Conservation (phyloP, 139 green algal species). For the Tetradesmus lagerheimii region DNA sequence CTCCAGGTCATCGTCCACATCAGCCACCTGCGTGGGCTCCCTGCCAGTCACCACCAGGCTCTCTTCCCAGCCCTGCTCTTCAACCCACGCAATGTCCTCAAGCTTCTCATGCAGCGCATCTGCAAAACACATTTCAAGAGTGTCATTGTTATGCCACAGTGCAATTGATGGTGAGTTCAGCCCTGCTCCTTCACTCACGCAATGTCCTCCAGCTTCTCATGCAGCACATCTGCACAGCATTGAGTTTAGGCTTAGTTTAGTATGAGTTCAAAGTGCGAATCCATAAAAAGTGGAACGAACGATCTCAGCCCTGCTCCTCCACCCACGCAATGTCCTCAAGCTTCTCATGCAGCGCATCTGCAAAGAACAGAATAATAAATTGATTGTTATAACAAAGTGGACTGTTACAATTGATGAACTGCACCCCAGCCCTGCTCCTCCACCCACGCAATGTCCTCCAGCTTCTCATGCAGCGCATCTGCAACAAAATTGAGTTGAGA, state of each 20-base stretch:
- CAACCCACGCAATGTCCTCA: constrained; percentile 90
- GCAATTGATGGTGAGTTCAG: constrained; percentile 65
- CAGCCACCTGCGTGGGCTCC: constrained; percentile 47
- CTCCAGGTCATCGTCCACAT: constrained; percentile 91
- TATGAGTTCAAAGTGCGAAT: too few species aligned
- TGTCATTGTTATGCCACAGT: constrained; percentile 61
- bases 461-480: constrained; percentile 87
- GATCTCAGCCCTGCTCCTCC: constrained; percentile 52
- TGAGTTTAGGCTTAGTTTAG: too few species aligned
- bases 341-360: constrained; percentile 84
- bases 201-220: constrained; percentile 93
- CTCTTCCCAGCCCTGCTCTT: constrained; percentile 64
- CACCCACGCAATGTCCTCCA: constrained; percentile 93
- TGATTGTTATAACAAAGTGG: too few species aligned
- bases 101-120: constrained; percentile 89
- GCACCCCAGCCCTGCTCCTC: constrained; percentile 60
- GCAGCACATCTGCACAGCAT: constrained; percentile 76
- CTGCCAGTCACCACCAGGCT: constrained; percentile 63
- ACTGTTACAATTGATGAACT: too few species aligned
- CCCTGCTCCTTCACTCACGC: constrained; percentile 72
- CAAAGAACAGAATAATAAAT: background rate
- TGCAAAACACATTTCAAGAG: too few species aligned
- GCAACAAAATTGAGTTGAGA: too few species aligned
- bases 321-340: constrained; percentile 92
- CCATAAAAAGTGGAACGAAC: too few species aligned